These are phyloP conservation scores for Porpolomopsis calyptriformis DNA, from an alignment of 768 basidiomycete species.

Conservation along the genomic window DNA sequence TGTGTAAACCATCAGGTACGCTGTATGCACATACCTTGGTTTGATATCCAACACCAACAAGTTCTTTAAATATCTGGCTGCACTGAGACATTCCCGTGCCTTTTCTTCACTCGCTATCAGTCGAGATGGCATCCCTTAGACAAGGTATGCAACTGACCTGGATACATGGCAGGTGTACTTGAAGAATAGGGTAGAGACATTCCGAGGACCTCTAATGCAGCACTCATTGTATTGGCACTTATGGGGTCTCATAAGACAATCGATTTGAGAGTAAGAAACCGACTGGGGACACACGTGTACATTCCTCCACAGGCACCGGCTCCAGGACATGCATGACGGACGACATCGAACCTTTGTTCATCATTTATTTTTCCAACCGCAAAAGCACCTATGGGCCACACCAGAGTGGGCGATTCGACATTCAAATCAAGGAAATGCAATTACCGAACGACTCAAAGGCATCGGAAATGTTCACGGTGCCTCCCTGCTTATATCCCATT, in stretches of 20 bases:
- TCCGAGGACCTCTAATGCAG: slow-evolving; percentile 72
- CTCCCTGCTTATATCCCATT: slow-evolving; percentile 71
- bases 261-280: slow-evolving; percentile 13
- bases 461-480: slow-evolving; percentile 73
- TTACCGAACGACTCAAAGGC: slow-evolving; percentile 77
- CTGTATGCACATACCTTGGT: slow-evolving; percentile 52
- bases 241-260: not conserved
- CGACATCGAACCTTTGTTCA: slow-evolving; percentile 74
- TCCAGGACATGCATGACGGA: slow-evolving; percentile 77
- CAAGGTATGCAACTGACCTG: slow-evolving; percentile 31
- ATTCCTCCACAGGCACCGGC: slow-evolving; percentile 81
- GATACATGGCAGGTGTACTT: slow-evolving; percentile 63
- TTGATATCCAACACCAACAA: slow-evolving; percentile 73
- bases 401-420: not conserved
- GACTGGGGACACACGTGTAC: too few relatives aligned
- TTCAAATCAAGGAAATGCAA: not conserved
- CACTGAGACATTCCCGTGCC: slow-evolving; percentile 69
- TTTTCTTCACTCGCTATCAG: slow-evolving; percentile 43
- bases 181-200: slow-evolving; percentile 81
- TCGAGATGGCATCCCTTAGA: not conserved
- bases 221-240: slow-evolving; percentile 83
- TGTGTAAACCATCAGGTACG: too few relatives aligned
- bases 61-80: slow-evolving; percentile 64
- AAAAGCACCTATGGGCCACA: slow-evolving; percentile 55
- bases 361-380: slow-evolving; percentile 68